Conservation (phyloP, 1,284 basidiomycete genomes). For the Irpex lacteus region DNA sequence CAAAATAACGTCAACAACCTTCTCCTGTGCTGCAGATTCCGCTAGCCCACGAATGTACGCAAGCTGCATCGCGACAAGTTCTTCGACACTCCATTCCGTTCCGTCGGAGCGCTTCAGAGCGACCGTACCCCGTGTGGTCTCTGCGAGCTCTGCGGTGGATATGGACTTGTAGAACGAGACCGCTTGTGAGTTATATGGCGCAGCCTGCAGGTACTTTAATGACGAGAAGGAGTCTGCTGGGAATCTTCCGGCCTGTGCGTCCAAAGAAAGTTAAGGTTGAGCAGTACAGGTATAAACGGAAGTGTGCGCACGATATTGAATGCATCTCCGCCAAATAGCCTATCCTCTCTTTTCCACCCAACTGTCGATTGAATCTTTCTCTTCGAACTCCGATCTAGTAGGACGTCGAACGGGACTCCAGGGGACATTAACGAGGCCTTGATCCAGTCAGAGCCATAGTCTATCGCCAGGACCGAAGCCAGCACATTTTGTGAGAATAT, state of each 20-base stretch:
- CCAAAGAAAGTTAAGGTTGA: background rate
- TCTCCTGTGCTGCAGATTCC: conserved; percentile 71
- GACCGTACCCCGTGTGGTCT: conserved; percentile 62
- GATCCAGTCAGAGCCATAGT: conserved; percentile 95
- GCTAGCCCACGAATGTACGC: conserved; percentile 89
- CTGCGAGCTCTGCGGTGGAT: conserved; percentile 55
- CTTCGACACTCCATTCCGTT: conserved; percentile 82
- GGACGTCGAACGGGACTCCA: conserved; percentile 93
- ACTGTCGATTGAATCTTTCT: conserved; percentile 91
- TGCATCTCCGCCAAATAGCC: conserved; percentile 87
- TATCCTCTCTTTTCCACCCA: conserved; percentile 84
- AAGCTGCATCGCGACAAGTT: conserved; percentile 93
- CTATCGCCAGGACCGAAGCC: conserved; percentile 83
- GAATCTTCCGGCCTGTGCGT: conserved; percentile 79
- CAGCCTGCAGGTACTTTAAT: conserved; percentile 86
- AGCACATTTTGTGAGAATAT: conserved; percentile 29
- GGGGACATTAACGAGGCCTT: conserved; percentile 97
- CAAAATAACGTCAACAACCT: conserved; percentile 78
- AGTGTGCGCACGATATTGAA: conserved; percentile 65
- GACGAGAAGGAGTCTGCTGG: conserved; percentile 87
- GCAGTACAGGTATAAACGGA: background rate
- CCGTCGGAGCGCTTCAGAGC: conserved; percentile 55
- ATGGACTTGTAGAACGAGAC: conserved; percentile 68
- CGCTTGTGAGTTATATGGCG: conserved; percentile 59
- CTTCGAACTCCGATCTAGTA: conserved; percentile 96